Conservation (phyloP, 2,329 filamentous ascomycete species). For the Pestalotiopsis sp. region DNA sequence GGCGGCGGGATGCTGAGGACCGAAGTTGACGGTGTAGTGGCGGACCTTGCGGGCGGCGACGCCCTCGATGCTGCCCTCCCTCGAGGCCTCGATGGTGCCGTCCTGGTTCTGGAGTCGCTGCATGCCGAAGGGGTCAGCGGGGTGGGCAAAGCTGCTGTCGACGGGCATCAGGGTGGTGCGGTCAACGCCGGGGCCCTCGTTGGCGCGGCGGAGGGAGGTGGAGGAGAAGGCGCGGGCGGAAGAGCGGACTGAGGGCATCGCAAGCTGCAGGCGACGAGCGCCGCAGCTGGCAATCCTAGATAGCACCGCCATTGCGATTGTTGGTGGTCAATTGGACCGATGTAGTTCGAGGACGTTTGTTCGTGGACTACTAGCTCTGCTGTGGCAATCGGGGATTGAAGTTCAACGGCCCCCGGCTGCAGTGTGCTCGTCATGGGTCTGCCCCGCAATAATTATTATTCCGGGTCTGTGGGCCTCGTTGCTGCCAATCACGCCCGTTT, state of each 20-base stretch:
- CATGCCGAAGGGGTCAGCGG: constrained; percentile 52
- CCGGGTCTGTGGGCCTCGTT: not conserved
- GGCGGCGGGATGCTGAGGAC: constrained; percentile 96
- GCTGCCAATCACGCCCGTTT: not conserved
- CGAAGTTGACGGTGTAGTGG: constrained; percentile 99
- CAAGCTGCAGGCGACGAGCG: constrained; percentile 63
- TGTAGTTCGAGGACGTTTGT: constrained; percentile 6
- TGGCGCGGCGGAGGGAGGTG: constrained; percentile 63
- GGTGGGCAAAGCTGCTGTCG: constrained; percentile 63
- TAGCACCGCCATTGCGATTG: constrained; percentile 66
- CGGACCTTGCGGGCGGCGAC: constrained; percentile 74
- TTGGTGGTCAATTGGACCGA: constrained; percentile 30
- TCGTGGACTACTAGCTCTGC: constrained; percentile 7
- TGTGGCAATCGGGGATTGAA: constrained; percentile 15
- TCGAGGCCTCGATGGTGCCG: constrained; percentile 46
- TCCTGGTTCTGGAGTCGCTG: constrained; percentile 43
- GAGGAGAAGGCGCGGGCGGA: constrained; percentile 65
- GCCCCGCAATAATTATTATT: constrained; percentile 12
- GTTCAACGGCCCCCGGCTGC: constrained; percentile 3
- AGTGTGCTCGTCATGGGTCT: constrained; percentile 14
- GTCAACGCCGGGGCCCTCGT: constrained; percentile 53
- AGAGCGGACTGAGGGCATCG: constrained; percentile 25
- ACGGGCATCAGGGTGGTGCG: constrained; percentile 67
- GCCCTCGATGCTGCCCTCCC: constrained; percentile 52
- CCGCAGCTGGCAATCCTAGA: constrained; percentile 73